phyloP scores from a whole-genome alignment of 352 stramenopile species.

The Phytophthora lateralis region DNA sequence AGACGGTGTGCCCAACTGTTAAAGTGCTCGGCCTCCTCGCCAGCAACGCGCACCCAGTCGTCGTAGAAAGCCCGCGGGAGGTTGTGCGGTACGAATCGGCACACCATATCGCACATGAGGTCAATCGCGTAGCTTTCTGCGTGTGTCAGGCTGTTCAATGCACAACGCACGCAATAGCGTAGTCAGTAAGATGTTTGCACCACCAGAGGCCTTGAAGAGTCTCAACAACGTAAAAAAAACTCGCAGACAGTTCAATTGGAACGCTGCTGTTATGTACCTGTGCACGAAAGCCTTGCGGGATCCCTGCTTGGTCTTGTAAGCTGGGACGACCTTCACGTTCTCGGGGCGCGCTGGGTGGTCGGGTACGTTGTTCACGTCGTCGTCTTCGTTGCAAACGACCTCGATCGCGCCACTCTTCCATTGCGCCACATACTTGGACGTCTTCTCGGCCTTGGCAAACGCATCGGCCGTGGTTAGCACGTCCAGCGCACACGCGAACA shows the following conservation, averaged over 20 bases:
- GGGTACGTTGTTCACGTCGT: constrained; percentile 47
- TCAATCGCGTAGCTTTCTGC: constrained; percentile 71
- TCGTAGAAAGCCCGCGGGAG: constrained; percentile 60
- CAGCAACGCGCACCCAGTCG: constrained; percentile 60
- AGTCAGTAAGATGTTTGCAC: background rate
- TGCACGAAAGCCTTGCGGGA: constrained; percentile 61
- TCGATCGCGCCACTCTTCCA: constrained; percentile 41
- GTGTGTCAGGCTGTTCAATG: constrained; percentile 42
- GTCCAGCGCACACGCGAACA: constrained; percentile 53
- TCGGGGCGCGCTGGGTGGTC: constrained; percentile 49
- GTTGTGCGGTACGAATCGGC: constrained; percentile 50
- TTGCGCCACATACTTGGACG: constrained; percentile 34
- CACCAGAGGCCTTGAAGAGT: background rate
- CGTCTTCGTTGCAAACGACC: constrained; percentile 31
- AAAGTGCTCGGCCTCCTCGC: constrained; percentile 61
- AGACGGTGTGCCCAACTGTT: constrained; percentile 53
- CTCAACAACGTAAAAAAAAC: background rate
- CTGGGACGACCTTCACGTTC: constrained; percentile 50
- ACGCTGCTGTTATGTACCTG: constrained; percentile 10
- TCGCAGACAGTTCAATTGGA: too few species aligned
- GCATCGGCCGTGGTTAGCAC: constrained; percentile 44
- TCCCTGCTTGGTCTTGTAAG: constrained; percentile 52
- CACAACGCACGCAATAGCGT: background rate
- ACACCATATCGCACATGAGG: constrained; percentile 71
- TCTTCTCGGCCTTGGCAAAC: constrained; percentile 49